A percentile compares a stretch with the other conserved stretches of the same genome.
These are phyloP conservation scores for Aquilaria sinensis DNA, from an alignment of 345 rosid genomes.

Conservation along the genomic window DNA sequence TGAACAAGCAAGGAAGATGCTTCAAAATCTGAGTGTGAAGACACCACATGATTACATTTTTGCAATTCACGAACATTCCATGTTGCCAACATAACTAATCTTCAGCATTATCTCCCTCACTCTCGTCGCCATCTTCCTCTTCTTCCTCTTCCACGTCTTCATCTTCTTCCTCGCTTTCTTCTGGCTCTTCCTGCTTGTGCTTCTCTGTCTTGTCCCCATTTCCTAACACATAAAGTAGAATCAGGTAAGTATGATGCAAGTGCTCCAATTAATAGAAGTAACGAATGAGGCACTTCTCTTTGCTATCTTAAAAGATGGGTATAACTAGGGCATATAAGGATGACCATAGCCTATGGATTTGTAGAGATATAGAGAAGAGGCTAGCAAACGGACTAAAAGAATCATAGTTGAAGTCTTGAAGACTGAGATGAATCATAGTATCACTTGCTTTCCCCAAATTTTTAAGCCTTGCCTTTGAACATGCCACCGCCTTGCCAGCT, in stretches of 20 bases:
- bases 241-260: too few relatives aligned
- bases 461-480: not conserved
- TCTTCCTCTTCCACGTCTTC: constrained; percentile 5
- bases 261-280: too few relatives aligned
- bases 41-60: too few relatives aligned
- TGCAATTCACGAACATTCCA: not conserved
- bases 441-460: not conserved
- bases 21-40: too few relatives aligned
- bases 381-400: not conserved
- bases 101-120: constrained; percentile 13
- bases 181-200: constrained; percentile 13
- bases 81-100: constrained; percentile 11
- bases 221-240: constrained; percentile 13
- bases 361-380: too few relatives aligned
- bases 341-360: not conserved
- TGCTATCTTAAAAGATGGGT: not conserved
- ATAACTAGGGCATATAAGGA: not conserved
- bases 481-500: not conserved
- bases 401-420: not conserved
- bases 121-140: constrained; percentile 7
- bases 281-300: too few relatives aligned
- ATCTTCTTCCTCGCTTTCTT: constrained; percentile 8
- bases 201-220: constrained; percentile 16
- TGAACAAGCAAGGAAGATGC: too few relatives aligned
- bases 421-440: too few relatives aligned